These are phyloP conservation scores for Dissophora globulifera DNA, from an alignment of 192 early-diverging fungal species.

Conservation along the genomic window DNA sequence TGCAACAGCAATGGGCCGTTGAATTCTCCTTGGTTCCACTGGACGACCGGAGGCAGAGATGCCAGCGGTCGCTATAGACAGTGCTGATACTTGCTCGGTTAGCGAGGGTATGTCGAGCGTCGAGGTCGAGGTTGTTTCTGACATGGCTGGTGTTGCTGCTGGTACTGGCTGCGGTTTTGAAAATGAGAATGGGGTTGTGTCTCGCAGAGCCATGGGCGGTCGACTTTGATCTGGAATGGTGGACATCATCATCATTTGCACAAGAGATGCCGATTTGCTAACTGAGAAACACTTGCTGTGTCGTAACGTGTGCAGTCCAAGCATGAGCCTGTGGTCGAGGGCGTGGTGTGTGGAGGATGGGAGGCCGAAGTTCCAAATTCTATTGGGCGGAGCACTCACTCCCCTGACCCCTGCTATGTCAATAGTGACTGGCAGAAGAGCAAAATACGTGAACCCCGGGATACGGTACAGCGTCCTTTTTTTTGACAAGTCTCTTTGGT, in stretches of 20 bases:
- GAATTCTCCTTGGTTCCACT: slow-evolving; percentile 33
- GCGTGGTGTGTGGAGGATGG: too few species aligned
- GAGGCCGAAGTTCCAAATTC: too few species aligned
- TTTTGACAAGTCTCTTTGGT: too few species aligned
- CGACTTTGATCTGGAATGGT: not conserved
- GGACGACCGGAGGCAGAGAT: slow-evolving; percentile 23
- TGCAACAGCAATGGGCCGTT: slow-evolving; percentile 62
- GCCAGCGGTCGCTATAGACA: not conserved
- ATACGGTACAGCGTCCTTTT: too few species aligned
- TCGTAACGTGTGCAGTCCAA: slow-evolving; percentile 8
- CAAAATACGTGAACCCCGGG: too few species aligned
- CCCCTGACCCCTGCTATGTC: too few species aligned
- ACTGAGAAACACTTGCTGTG: slow-evolving; percentile 15
- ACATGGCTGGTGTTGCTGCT: not conserved
- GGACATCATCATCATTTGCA: slow-evolving; percentile 13
- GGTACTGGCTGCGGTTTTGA: not conserved
- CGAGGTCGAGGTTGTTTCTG: not conserved
- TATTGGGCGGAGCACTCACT: too few species aligned
- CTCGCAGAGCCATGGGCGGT: too few species aligned
- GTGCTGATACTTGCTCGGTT: not conserved
- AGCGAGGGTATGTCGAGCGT: too few species aligned
- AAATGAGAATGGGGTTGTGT: not conserved
- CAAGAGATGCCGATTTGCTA: slow-evolving; percentile 2
- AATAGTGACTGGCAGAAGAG: too few species aligned
- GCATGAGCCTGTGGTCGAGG: too few species aligned